Percentiles rank a stretch among this genome's conserved stretches.
phyloP scores from a whole-genome alignment of 768 basidiomycete species.

The Mycena rebaudengoi region DNA sequence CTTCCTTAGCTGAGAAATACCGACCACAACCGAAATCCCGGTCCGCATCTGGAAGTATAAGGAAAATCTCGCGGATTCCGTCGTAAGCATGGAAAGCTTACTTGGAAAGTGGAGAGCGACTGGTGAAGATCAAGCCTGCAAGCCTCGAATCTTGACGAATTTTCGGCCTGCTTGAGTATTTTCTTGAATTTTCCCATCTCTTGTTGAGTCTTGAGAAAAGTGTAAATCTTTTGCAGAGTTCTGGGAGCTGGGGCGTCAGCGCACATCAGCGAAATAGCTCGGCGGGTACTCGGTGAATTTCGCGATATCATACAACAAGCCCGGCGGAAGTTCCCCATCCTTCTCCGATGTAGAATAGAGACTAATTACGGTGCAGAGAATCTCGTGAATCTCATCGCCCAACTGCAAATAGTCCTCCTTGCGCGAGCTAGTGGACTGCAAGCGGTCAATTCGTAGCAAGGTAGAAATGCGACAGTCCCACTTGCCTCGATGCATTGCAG shows the following conservation, averaged over 20 bases:
- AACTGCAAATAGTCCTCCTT: background rate
- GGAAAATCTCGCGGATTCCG: too few species aligned
- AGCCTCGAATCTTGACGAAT: background rate
- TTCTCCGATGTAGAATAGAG: background rate
- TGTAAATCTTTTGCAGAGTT: background rate
- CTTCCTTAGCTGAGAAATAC: background rate
- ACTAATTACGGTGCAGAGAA: background rate
- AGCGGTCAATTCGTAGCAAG: background rate
- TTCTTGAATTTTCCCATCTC: background rate
- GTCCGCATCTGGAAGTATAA: too few species aligned
- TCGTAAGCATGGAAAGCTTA: background rate
- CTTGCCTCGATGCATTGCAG: background rate
- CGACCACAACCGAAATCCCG: background rate
- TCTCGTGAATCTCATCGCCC: background rate
- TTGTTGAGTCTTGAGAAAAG: background rate
- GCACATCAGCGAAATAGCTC: background rate
- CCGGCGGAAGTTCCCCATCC: background rate
- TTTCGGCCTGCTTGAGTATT: background rate
- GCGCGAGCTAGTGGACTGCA: background rate
- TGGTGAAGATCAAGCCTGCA: background rate
- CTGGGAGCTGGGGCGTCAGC: too few species aligned
- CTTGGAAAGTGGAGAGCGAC: background rate
- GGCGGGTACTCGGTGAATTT: background rate
- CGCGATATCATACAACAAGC: background rate
- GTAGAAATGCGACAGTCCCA: background rate